Conservation (phyloP, 495 filamentous ascomycete species). For the Aspergillus baeticus region DNA sequence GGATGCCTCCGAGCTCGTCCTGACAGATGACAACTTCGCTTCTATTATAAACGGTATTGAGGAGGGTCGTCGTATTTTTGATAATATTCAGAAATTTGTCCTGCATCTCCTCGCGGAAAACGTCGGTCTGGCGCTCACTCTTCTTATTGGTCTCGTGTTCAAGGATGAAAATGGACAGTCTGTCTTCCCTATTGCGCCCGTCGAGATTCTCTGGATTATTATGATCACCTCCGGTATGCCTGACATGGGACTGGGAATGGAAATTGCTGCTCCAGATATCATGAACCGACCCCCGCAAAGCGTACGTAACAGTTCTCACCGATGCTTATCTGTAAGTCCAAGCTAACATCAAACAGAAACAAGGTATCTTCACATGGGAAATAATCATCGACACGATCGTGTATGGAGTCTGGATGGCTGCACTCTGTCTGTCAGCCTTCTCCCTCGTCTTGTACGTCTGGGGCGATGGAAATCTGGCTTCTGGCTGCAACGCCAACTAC, state of each 20-base stretch:
- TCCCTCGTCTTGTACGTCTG: constrained; percentile 64
- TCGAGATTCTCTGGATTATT: constrained; percentile 77
- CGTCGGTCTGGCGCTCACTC: constrained; percentile 64
- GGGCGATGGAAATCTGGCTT: constrained; percentile 63
- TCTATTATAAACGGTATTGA: constrained; percentile 74
- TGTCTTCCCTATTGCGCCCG: constrained; percentile 70
- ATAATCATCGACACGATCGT: constrained; percentile 66
- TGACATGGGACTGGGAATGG: constrained; percentile 75
- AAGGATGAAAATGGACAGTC: constrained; percentile 62
- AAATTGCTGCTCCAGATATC: constrained; percentile 63
- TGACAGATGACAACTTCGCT: constrained; percentile 83
- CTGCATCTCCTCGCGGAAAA: constrained; percentile 73
- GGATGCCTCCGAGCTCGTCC: constrained; percentile 78
- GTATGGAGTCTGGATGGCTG: constrained; percentile 70
- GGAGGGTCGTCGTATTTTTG: constrained; percentile 70
- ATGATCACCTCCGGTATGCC: constrained; percentile 73
- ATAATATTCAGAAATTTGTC: constrained; percentile 79
- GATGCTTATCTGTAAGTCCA: constrained; percentile 16
- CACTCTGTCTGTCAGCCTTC: constrained; percentile 65
- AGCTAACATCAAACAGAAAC: constrained; percentile 46
- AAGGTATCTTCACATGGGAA: constrained; percentile 69
- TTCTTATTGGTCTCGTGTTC: constrained; percentile 71
- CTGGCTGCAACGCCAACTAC: constrained; percentile 61
- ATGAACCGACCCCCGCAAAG: constrained; percentile 65
- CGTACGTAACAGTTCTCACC: constrained; percentile 31